Conservation (phyloP, 1,284 basidiomycete genomes). For the Trichosporon coremiiforme region DNA sequence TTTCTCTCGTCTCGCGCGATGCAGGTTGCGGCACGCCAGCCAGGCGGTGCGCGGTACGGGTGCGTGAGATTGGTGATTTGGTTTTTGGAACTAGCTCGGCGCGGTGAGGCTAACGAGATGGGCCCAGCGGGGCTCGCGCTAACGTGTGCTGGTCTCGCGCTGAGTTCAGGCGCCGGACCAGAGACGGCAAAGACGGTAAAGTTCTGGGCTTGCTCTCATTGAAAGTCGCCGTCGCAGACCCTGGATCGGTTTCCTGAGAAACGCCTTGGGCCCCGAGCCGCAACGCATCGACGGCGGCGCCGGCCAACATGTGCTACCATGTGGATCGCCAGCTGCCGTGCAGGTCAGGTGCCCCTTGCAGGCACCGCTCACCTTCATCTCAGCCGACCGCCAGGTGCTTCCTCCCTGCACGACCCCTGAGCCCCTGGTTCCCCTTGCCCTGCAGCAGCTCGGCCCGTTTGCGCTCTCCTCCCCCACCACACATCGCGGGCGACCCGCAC, state of each 20-base stretch:
- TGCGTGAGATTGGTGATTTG: conserved; percentile 10
- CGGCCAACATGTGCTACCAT: conserved; percentile 17
- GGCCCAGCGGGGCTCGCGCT: background rate
- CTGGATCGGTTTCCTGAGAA: background rate
- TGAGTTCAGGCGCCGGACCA: background rate
- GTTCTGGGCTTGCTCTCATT: conserved; percentile 12
- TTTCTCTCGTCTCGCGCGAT: background rate
- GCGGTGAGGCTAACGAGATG: conserved; percentile 3
- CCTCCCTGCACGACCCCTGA: background rate
- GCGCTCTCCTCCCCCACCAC: background rate
- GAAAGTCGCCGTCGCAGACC: background rate
- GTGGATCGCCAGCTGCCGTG: conserved; percentile 16
- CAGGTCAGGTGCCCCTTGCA: conserved; percentile 16
- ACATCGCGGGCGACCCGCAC: background rate
- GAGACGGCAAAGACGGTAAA: conserved; percentile 14
- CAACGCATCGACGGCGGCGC: background rate
- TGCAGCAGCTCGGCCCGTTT: conserved; percentile 3
- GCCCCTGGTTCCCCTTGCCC: background rate
- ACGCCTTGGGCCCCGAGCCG: conserved; percentile 13
- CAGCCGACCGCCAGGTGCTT: background rate
- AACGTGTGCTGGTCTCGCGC: background rate
- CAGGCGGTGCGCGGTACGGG: background rate
- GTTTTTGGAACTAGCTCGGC: conserved; percentile 13
- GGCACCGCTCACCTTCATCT: conserved; percentile 4
- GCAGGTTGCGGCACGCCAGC: background rate